Base-by-base conservation (phyloP, 1,284 basidiomycete species). In the Ceratorhiza oryzae-sativae region DNA sequence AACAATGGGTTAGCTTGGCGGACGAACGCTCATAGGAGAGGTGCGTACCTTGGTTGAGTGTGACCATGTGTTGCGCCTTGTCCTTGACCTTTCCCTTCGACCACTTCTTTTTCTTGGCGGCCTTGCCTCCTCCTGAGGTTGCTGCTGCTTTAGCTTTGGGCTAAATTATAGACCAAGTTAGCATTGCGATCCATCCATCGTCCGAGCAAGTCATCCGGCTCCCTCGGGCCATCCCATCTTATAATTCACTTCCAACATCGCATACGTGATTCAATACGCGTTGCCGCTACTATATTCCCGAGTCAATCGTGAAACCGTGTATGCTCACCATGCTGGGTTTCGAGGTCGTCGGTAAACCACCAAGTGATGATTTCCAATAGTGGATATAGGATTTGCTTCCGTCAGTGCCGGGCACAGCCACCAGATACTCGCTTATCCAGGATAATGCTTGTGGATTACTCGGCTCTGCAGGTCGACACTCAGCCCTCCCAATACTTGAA, bases 11-110 rank as follows among this genome's bases (percentile, higher is more conserved):
- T 18, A 46, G 36, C 49, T 45, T n/a, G 20, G 23, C 15, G 23
- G 18, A 68, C 20, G 39, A 20, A 9, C 18, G n/a, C 39, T 39
- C 8, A 27, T 12, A n/a, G 45, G 23, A 30, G 46, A 48, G 10
- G 13, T 4, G 46, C 65, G 25, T 36, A 68, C 65, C 76, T 86
- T 97, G 95, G 87, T 97, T 95, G 80, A 97, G 90, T 78, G 90
- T 86, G 82, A 98, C 96, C 80, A 93, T 89, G 87, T 97, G 94
- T 81, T 91, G 90, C 79, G 93, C 94, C 90, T 98, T 98, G 86
- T 98, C 95, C 91, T 98, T 98, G 82, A 98, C 95, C 86, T 97
- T 97, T 83, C 96, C 96, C 89, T 98, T 98, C 78, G 95, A 98
- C 96, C 96, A 98, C 89, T 98, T 98, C 92, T 98, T 98, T 89